A percentile compares a stretch with the other conserved stretches of the same genome.
Conservation (phyloP, 257 asterid genomes). For the Solanum sitiens region DNA sequence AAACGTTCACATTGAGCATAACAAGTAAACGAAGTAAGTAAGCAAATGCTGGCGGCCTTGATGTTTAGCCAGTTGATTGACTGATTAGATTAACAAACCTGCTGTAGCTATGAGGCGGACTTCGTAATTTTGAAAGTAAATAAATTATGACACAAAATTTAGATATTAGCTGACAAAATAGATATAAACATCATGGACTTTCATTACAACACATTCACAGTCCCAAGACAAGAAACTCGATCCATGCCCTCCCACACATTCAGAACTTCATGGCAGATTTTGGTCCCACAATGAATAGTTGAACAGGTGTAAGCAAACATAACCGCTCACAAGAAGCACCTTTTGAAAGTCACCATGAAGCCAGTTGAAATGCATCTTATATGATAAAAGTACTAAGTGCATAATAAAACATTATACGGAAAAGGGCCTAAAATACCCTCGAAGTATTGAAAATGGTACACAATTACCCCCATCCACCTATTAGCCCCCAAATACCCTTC, state of each 20-base stretch:
- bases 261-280: neutral
- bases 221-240: neutral
- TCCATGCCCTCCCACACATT: neutral
- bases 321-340: neutral
- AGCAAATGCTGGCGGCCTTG: neutral
- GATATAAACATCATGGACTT: neutral
- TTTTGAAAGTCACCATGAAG: neutral
- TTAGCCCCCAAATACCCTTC: no score
- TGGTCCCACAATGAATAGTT: neutral
- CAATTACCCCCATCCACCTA: no score
- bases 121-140: neutral
- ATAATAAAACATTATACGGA: neutral
- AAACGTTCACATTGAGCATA: neutral
- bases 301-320: neutral
- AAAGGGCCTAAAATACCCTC: no score
- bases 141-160: neutral
- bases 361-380: neutral
- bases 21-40: neutral
- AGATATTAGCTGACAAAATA: neutral
- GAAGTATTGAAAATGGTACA: no score
- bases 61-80: neutral
- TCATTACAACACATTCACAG: neutral
- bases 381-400: neutral
- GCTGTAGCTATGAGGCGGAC: neutral
- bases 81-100: neutral